A percentile compares a stretch with the other conserved stretches of the same genome.
Conservation (phyloP, 331 rosid genomes). For the Rosa hybrid region DNA sequence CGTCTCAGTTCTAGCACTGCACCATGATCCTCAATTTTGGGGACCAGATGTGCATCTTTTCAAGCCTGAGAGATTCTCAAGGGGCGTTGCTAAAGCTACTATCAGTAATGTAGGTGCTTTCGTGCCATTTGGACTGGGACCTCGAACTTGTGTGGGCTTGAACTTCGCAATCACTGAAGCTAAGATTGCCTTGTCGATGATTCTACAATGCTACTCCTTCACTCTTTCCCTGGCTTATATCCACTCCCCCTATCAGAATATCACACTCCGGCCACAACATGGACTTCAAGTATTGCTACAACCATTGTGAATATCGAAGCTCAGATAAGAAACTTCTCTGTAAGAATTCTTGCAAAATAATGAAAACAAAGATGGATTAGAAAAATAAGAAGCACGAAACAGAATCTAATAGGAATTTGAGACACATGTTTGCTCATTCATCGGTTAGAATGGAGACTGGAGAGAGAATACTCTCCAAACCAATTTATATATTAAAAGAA, state of each 20-base stretch:
- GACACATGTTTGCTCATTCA: too few species aligned
- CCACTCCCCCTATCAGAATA: background rate
- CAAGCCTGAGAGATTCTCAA: background rate
- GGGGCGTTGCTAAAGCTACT: conserved; percentile 6
- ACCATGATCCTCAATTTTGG: conserved; percentile 14
- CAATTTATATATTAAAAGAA: too few species aligned
- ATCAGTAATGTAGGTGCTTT: background rate
- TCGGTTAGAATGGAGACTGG: too few species aligned
- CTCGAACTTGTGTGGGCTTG: conserved; percentile 1
- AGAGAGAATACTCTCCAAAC: too few species aligned
- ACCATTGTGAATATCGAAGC: background rate
- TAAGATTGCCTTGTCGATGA: conserved; percentile 12
- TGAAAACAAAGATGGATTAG: too few species aligned
- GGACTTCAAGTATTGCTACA: conserved; percentile 8
- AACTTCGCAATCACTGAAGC: conserved; percentile 7
- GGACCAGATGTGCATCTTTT: conserved; percentile 9
- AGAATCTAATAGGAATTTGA: too few species aligned
- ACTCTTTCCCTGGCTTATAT: conserved; percentile 5
- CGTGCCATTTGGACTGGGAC: conserved; percentile 1
- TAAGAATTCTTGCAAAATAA: too few species aligned
- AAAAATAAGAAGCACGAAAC: too few species aligned
- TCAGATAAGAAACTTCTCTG: background rate
- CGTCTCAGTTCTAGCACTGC: background rate
- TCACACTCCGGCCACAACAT: background rate
- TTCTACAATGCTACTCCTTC: conserved; percentile 8